Conservation (phyloP, 192 early-diverging fungal genomes). For the Backusella tuberculispora region DNA sequence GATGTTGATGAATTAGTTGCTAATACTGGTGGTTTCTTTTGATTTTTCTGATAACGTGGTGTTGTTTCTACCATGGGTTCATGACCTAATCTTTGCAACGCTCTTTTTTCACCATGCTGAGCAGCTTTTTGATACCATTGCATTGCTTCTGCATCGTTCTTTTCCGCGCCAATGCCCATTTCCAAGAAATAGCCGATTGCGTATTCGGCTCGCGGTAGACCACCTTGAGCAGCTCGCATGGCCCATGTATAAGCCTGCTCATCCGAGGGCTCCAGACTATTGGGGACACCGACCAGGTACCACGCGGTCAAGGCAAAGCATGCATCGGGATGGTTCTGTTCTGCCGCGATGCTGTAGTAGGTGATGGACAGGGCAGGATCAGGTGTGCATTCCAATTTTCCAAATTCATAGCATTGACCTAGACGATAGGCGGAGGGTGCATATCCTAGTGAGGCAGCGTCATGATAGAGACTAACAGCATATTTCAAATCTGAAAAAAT, state of each 20-base stretch:
- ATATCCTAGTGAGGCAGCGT: constrained; percentile 66
- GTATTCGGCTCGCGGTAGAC: constrained; percentile 57
- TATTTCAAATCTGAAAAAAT: constrained; percentile 61
- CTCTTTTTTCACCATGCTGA: constrained; percentile 58
- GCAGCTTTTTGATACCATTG: constrained; percentile 68
- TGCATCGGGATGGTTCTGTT: constrained; percentile 61
- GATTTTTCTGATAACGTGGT: neutral
- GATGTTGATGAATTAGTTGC: neutral
- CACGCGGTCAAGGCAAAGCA: constrained; percentile 62
- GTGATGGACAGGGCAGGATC: constrained; percentile 53
- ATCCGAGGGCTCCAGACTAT: constrained; percentile 50
- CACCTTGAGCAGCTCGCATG: constrained; percentile 52
- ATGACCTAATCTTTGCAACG: constrained; percentile 43
- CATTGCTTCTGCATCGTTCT: constrained; percentile 55
- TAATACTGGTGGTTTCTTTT: neutral
- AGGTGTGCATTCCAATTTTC: constrained; percentile 50
- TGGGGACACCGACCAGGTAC: constrained; percentile 58
- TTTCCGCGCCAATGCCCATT: constrained; percentile 57
- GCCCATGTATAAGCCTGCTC: constrained; percentile 58
- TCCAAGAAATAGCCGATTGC: constrained; percentile 66
- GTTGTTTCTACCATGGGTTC: neutral
- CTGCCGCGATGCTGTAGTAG: constrained; percentile 61
- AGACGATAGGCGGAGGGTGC: constrained; percentile 61
- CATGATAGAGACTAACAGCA: constrained; percentile 56
- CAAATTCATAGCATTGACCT: constrained; percentile 62